Percentiles rank a stretch among this genome's conserved stretches.
Conservation (phyloP, 2,329 filamentous ascomycete genomes). For the Diplodia scrobiculata region DNA sequence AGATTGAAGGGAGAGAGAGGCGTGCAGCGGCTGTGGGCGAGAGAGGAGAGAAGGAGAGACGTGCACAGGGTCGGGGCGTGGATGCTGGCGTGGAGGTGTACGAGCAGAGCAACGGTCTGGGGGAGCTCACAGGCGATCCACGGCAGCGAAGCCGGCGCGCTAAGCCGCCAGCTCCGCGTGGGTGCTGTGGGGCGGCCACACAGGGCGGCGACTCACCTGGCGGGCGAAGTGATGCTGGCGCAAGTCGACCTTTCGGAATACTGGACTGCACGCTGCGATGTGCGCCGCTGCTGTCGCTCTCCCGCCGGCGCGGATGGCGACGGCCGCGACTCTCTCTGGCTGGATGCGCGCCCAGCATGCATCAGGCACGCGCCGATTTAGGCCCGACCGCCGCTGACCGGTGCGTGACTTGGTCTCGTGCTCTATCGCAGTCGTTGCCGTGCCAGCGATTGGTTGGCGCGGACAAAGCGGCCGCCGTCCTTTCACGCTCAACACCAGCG, state of each 20-base stretch:
- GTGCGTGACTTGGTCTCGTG: slow-evolving; percentile 26
- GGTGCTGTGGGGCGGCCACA: slow-evolving; percentile 18
- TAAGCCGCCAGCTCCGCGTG: slow-evolving; percentile 19
- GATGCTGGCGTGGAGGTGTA: slow-evolving; percentile 20
- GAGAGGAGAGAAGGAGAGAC: slow-evolving; percentile 25
- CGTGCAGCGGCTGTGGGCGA: slow-evolving; percentile 6
- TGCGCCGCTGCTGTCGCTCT: slow-evolving; percentile 24
- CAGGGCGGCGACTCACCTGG: slow-evolving; percentile 20
- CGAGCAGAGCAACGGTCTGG: slow-evolving; percentile 25
- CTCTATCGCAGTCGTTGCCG: slow-evolving; percentile 19
- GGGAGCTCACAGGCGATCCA: slow-evolving; percentile 24
- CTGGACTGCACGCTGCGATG: slow-evolving; percentile 9
- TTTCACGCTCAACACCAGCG: slow-evolving; percentile 19
- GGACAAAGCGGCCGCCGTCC: slow-evolving; percentile 15
- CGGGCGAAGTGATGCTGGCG: slow-evolving; percentile 5
- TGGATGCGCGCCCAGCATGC: background rate
- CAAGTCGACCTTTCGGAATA: background rate
- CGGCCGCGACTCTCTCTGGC: background rate
- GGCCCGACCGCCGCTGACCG: slow-evolving; percentile 5
- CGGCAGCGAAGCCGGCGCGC: slow-evolving; percentile 16
- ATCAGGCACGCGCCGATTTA: slow-evolving; percentile 14
- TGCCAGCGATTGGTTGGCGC: slow-evolving; percentile 19
- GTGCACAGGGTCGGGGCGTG: slow-evolving; percentile 22
- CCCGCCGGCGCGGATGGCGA: slow-evolving; percentile 1
- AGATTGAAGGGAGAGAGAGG: slow-evolving; percentile 10